These are phyloP conservation scores for Phytophthora capsici DNA, from an alignment of 352 stramenopile genomes.

Conservation along the genomic window DNA sequence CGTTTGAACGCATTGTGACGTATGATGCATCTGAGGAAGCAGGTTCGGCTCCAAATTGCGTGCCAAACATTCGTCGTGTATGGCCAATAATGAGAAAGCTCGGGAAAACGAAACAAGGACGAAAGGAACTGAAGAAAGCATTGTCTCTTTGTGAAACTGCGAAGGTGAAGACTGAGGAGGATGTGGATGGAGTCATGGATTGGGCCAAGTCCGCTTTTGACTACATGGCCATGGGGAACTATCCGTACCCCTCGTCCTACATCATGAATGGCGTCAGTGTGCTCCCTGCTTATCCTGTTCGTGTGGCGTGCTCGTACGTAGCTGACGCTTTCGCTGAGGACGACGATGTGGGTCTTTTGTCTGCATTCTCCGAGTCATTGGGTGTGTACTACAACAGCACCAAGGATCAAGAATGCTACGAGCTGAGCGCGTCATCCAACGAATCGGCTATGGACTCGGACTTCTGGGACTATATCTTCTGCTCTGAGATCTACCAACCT, in stretches of 20 bases:
- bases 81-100: constrained; percentile 71
- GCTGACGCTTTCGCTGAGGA: constrained; percentile 43
- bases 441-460: constrained; percentile 58
- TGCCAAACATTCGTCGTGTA: constrained; percentile 75
- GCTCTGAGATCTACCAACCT: constrained; percentile 81
- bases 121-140: constrained; percentile 40
- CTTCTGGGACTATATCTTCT: constrained; percentile 86
- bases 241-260: constrained; percentile 96
- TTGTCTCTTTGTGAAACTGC: constrained; percentile 65
- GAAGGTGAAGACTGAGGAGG: constrained; percentile 47
- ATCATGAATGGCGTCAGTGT: constrained; percentile 89
- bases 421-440: constrained; percentile 56
- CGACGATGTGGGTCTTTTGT: constrained; percentile 45
- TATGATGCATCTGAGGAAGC: constrained; percentile 69
- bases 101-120: constrained; percentile 51
- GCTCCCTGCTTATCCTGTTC: constrained; percentile 92
- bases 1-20: constrained; percentile 77
- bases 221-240: constrained; percentile 96
- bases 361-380: constrained; percentile 57
- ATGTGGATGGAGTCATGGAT: constrained; percentile 64
- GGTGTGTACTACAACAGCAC: constrained; percentile 87
- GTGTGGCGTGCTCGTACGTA: constrained; percentile 83
- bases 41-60: constrained; percentile 72
- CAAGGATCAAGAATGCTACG: constrained; percentile 57
- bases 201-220: constrained; percentile 86